Base-by-base conservation (phyloP, 2,329 filamentous ascomycete genomes). In the Knufia petricola region DNA sequence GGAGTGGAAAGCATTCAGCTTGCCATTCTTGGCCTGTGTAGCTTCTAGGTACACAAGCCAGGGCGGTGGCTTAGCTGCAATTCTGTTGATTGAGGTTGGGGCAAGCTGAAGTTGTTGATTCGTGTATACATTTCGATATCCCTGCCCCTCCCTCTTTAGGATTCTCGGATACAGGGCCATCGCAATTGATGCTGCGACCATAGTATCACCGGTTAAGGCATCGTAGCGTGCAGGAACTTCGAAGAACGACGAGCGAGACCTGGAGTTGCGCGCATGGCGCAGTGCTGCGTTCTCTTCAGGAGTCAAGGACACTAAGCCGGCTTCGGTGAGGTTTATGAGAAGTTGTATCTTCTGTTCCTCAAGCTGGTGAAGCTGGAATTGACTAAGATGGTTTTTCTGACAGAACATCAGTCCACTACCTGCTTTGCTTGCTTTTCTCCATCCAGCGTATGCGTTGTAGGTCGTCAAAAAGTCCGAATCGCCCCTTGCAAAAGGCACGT, bases 161-260 rank as follows among this genome's bases (percentile, higher is more conserved):
- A 98, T 77, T 60, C 95, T 95, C 1, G 92, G 92, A 61, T 98
- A 96, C 69, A 98, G 95, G 46, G 87, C 89, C 79, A 87, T 94
- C 0, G 88, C 85, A 57, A 95, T 85, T 36, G 95, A 85, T 0
- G 88, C 85, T 52, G 82, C 79, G 4, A 87, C 75, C 20, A 95
- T 74, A 1, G 82, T 60, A 57, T 98, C 89, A 53, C 94, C 90
- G n/a, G n/a, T 34, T 15, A 48, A 21, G 13, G 15, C 39, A 21
- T 48, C 26, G 34, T 48, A 48, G 3, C 38, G 23, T 1, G 7
- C 13, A 10, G 46, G 46, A 48, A 82, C 77, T 54, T 85, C 88
- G 61, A 92, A 24, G 73, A 66, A 59, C 48, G 49, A 46, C 41
- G 51, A 17, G 54, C 34, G n/a, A 34, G 21, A 9, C 24, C 37